Evolutionary conservation across 306 rosid genomes (phyloP), one percentile per base, ranked within the genome.

Genomic region (Quercus dentata): DNA sequence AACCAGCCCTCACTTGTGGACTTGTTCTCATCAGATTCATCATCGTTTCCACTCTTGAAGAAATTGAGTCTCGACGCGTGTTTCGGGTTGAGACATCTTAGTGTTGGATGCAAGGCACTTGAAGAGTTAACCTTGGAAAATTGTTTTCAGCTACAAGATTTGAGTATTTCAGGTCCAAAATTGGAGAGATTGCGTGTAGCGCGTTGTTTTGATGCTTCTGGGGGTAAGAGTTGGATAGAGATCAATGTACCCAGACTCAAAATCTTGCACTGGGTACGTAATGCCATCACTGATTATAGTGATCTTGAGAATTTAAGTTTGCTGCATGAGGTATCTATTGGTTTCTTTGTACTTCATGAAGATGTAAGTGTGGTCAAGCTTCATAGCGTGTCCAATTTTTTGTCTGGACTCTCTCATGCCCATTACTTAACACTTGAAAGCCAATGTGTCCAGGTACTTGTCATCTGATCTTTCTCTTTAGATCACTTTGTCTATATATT

Each of bases 401-500:
- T 94, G 58, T 74, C 78, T 57, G 97, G 85, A 15, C 70, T 90
- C n/a, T 87, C 92, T 82, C 85, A 46, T 63, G 89, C 75, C 20
- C 88, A 71, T 70, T 78, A 80, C 67, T 84, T 92, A 81, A 80
- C 74, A 56, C 84, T 94, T 41, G 84, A 88, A 63, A 85, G 74
- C 59, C 83, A 86, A 31, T 87, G 85, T 71, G 35, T 94, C 65
- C 93, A 94, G 95, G 98, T 94, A 87, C 70, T 17, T 21, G 70
- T 51, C 25, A 56, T 7, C 11, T 46, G 5, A 20, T 68, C 30
- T 17, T 35, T 73, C 38, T 62, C 62, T 69, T 51, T 54, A 4
- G 33, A 4, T 12, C n/a, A 6, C 30, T 7, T 21, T 21, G 30
- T 27, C 12, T 62, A 8, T 20, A 18, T 62, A 5, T 25, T 25